Evolutionary conservation across 176 grass and related monocot genomes (phyloP).

Genomic region (Cenchrus purpureus): DNA sequence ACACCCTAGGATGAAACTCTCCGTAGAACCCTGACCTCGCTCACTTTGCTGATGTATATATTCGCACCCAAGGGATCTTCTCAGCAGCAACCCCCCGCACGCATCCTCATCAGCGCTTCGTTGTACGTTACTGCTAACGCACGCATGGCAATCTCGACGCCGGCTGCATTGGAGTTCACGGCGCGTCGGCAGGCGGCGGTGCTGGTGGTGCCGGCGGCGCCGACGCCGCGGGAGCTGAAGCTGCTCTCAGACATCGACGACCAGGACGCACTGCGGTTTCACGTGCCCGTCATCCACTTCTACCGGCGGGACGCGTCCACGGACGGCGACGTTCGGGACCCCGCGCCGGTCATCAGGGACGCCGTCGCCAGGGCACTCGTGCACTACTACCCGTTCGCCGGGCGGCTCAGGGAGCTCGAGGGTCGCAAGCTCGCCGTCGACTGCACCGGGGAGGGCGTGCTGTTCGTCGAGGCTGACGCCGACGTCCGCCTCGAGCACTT

Average conservation of each 20-base stretch:
- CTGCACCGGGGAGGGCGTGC: conserved; percentile 56
- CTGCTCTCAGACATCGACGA: not conserved
- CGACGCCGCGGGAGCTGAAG: not conserved
- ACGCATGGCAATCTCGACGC: too few relatives aligned
- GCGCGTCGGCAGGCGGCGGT: not conserved
- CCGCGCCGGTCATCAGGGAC: not conserved
- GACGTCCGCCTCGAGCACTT: conserved; percentile 52
- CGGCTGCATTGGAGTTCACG: too few relatives aligned
- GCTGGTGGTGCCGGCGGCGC: not conserved
- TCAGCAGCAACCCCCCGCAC: too few relatives aligned
- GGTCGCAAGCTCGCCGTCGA: conserved; percentile 60
- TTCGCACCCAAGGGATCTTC: too few relatives aligned
- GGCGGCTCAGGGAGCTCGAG: conserved; percentile 41
- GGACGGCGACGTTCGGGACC: not conserved
- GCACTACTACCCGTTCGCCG: conserved; percentile 56
- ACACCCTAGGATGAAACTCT: too few relatives aligned
- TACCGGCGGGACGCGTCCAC: not conserved
- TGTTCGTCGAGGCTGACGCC: conserved; percentile 59
- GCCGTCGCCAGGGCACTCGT: not conserved
- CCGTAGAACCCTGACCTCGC: too few relatives aligned
- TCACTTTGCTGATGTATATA: too few relatives aligned
- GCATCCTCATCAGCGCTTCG: too few relatives aligned
- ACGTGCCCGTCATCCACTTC: not conserved
- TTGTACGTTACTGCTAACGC: too few relatives aligned
- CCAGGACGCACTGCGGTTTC: not conserved